Conservation (phyloP, 1,284 basidiomycete genomes). For the Marasmius tenuissimus region DNA sequence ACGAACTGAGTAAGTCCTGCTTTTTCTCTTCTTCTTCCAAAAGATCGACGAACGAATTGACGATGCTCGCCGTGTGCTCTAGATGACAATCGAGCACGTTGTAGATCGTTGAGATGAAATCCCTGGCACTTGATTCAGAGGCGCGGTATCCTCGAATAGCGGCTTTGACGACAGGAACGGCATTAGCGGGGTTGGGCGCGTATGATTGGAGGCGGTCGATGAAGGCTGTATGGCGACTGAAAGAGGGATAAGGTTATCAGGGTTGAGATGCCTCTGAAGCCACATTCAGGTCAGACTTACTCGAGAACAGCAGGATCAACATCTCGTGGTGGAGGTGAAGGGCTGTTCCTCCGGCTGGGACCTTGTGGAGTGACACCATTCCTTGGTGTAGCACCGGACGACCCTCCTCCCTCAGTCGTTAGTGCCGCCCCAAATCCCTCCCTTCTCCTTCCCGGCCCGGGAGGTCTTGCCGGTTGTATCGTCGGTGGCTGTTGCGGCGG, state of each 20-base stretch:
- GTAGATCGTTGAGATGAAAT: slow-evolving; percentile 87
- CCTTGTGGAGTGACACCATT: slow-evolving; percentile 13
- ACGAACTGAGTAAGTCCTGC: slow-evolving; percentile 67
- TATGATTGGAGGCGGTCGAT: slow-evolving; percentile 68
- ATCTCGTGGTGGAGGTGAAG: slow-evolving; percentile 49
- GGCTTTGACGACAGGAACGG: slow-evolving; percentile 76
- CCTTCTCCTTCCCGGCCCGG: slow-evolving; percentile 40
- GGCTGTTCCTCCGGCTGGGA: slow-evolving; percentile 26
- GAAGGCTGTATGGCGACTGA: slow-evolving; percentile 71
- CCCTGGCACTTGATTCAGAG: slow-evolving; percentile 79
- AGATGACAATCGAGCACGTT: slow-evolving; percentile 79
- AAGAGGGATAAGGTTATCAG: not conserved
- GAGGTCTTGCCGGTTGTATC: slow-evolving; percentile 19
- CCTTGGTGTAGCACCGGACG: not conserved
- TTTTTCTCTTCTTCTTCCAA: slow-evolving; percentile 89
- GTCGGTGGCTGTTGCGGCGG: slow-evolving; percentile 39
- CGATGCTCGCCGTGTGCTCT: slow-evolving; percentile 75
- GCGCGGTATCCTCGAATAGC: slow-evolving; percentile 80
- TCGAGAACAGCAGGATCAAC: slow-evolving; percentile 53
- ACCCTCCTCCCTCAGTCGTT: slow-evolving; percentile 45
- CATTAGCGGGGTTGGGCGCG: slow-evolving; percentile 70
- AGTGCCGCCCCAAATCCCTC: slow-evolving; percentile 68
- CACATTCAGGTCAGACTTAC: slow-evolving; percentile 36
- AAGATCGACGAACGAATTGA: slow-evolving; percentile 78
- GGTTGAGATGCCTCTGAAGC: not conserved